phyloP scores from a whole-genome alignment of 2,329 filamentous ascomycete species.

The Fusarium solani-melongenae region DNA sequence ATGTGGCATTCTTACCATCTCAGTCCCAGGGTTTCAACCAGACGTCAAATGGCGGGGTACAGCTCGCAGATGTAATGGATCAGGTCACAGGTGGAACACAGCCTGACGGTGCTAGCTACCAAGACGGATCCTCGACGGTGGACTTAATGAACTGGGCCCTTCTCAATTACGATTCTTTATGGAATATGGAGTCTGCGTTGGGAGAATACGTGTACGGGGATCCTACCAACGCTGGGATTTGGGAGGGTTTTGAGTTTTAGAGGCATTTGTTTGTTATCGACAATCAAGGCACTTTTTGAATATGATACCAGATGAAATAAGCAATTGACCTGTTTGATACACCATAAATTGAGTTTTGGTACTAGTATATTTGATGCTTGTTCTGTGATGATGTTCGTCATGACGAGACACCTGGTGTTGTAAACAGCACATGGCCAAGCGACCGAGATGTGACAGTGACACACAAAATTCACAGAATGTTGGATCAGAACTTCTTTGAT shows the following conservation, averaged over 20 bases:
- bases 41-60: fast-evolving
- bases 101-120: not conserved
- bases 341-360: not conserved
- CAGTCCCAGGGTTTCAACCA: slow-evolving; percentile 4
- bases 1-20: not conserved
- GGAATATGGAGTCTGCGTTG: slow-evolving; percentile 29
- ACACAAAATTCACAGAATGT: not conserved
- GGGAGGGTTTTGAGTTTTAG: slow-evolving; percentile 13
- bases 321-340: not conserved
- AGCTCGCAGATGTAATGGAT: not conserved
- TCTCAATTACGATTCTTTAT: slow-evolving; percentile 16
- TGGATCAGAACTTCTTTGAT: not conserved
- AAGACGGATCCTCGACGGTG: not conserved
- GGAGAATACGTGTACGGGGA: slow-evolving; percentile 28
- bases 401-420: not conserved
- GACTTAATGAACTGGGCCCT: slow-evolving; percentile 17
- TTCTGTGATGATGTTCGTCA: not conserved
- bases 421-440: not conserved
- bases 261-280: not conserved
- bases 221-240: not conserved
- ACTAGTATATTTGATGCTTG: not conserved
- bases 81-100: not conserved
- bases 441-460: not conserved
- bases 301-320: not conserved
- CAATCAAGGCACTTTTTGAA: not conserved